Base-by-base conservation (phyloP, 1,284 basidiomycete genomes). In the Malassezia obtusa region DNA sequence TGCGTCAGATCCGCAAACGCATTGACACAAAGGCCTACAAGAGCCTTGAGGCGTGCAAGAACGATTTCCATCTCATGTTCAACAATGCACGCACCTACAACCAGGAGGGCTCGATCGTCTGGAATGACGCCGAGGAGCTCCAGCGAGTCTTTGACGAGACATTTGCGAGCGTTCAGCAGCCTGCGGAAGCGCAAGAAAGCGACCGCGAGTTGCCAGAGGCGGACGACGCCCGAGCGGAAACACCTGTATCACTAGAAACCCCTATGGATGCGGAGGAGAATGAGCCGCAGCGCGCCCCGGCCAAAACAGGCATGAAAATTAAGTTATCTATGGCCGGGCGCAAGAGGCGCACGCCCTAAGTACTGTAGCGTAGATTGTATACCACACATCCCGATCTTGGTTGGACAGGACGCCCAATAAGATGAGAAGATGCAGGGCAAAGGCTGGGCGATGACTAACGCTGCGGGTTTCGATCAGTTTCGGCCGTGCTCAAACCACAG, bases 41-140 rank as follows among this genome's bases (percentile, higher is more conserved):
- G 76, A 83, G 78, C 38, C 82, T 90, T 38, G 77, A 81, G 31
- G 78, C 80, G 45, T 90, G 84, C 77, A 80, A 81, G 49, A 81
- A 83, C 45, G 91, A 96, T 76, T 88, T 88, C 80, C 73, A 77
- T 58, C 80, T 89, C 46, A 89, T 96, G 84, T 92, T 92, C 75
- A 80, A 82, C 72, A 98, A 98, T 71, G 91, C 92, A 4, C 82
- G 86, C 67, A 69, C 64, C 26, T 73, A 71, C 61, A 68, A 74
- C 47, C 67, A 69, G 43, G 68, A 75, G 87, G 91, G 75, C 48
- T 89, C 87, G 0, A 86, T 87, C 84, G 90, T 96, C 26, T 94
- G 89, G 77, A 80, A 87, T 61, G 89, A 95, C 61, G 90, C 92
- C 0, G 60, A 63, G 25, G 70, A 67, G 60, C 56, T 73, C 38